Evolutionary conservation across 2,329 filamentous ascomycete genomes (phyloP).

Genomic region (Nakataea oryzae): DNA sequence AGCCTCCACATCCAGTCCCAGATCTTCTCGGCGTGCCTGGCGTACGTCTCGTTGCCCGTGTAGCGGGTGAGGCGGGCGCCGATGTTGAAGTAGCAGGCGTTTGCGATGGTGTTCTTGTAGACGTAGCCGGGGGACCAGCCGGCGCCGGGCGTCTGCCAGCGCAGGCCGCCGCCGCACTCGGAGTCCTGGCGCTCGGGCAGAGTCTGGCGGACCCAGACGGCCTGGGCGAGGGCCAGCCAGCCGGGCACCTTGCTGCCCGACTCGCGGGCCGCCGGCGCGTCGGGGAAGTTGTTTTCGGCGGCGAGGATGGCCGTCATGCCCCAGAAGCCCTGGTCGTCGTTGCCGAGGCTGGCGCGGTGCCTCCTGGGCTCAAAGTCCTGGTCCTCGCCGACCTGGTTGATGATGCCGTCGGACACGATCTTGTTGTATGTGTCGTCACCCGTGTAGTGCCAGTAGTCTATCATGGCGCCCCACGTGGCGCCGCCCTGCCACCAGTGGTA

Average conservation of each 20-base stretch:
- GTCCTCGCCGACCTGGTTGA: background rate
- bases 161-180: slow-evolving; percentile 57
- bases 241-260: slow-evolving; percentile 36
- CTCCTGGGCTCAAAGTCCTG: background rate
- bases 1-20: slow-evolving; percentile 50
- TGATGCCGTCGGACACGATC: slow-evolving; percentile 15
- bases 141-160: slow-evolving; percentile 68
- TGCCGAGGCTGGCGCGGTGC: slow-evolving; percentile 21
- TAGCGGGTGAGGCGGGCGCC: slow-evolving; percentile 62
- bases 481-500: slow-evolving; percentile 43
- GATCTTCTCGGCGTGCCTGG: slow-evolving; percentile 46
- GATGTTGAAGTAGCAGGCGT: slow-evolving; percentile 54
- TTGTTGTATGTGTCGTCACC: slow-evolving; percentile 39
- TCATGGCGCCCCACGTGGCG: slow-evolving; percentile 34
- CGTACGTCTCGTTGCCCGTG: slow-evolving; percentile 55
- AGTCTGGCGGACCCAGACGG: slow-evolving; percentile 56
- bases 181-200: slow-evolving; percentile 48
- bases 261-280: slow-evolving; percentile 34
- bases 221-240: slow-evolving; percentile 58
- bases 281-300: slow-evolving; percentile 52
- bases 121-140: slow-evolving; percentile 56
- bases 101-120: slow-evolving; percentile 59
- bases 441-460: slow-evolving; percentile 45
- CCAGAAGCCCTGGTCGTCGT: slow-evolving; percentile 60
- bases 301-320: slow-evolving; percentile 46